Base-by-base conservation (phyloP, 208 protist genomes). In the Herpetomonas tarakana region DNA sequence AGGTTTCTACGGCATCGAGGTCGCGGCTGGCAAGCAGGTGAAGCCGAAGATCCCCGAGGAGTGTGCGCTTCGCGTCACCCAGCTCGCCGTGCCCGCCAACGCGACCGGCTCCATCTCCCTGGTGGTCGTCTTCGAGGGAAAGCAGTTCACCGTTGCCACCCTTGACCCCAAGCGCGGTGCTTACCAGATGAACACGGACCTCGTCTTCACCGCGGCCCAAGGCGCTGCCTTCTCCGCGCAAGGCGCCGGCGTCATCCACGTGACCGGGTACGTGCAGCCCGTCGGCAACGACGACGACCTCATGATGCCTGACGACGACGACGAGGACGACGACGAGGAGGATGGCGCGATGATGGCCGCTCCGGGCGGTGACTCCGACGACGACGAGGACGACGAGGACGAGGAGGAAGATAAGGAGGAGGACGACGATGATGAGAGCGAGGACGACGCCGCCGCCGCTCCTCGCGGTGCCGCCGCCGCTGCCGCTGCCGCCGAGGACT, bases 91-190 rank as follows among this genome's bases (percentile, higher is more conserved):
- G 28, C 88, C 88, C 11, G 82, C 78, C 19, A 92, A 94, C 68
- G 80, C 88, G 3, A 80, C 62, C 58, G 85, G 66, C 46, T 57
- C 79, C n/a, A 70, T 94, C 53, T 90, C 88, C 18, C 73, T 94
- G 12, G 41, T 76, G 26, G 79, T 92, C 16, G 77, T 76, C 35
- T 92, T 87, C 65, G 80, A 94, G 60, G 88, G 85, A 45, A 94
- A 92, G 81, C 71, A 87, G 74, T 90, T 94, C 65, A 92, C 88
- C 16, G 84, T 94, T 39, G 88, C 81, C 3, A 94, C 88, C 30
- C 78, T 94, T 49, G 84, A 94, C 72, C 85, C 88, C 62, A 88
- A 89, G 78, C 77, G 64, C 51, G 83, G 81, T 56, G 52, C 81
- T 27, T 92, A 82, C 59, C 88, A 94, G 74, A 86, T 92, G 68